Conservation (phyloP, 176 grass and related monocot species). For the Ensete glaucum region DNA sequence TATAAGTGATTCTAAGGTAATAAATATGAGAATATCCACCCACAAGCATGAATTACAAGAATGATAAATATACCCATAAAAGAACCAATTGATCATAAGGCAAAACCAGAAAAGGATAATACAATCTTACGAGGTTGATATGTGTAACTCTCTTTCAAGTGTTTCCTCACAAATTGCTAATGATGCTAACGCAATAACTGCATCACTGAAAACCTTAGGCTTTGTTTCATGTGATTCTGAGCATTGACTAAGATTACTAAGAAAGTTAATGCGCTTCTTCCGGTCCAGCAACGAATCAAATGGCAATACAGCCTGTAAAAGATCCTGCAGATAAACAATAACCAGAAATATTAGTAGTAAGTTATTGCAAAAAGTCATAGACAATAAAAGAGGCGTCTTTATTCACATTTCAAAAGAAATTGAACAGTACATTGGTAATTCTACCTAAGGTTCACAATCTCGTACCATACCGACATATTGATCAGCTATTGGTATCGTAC, state of each 20-base stretch:
- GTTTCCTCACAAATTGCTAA: constrained; percentile 93
- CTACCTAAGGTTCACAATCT: background rate
- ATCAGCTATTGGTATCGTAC: too few relatives aligned
- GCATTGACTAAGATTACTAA: constrained; percentile 70
- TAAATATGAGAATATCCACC: background rate
- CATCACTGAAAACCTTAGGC: constrained; percentile 57
- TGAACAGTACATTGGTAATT: background rate
- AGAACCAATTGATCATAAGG: background rate
- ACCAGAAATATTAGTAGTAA: background rate
- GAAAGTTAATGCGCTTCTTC: constrained; percentile 69
- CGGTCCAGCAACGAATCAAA: constrained; percentile 95
- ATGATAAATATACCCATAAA: background rate
- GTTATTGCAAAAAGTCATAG: background rate
- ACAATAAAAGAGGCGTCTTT: too few relatives aligned
- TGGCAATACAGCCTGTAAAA: constrained; percentile 84
- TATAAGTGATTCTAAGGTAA: background rate
- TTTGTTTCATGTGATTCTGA: constrained; percentile 48
- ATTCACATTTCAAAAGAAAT: background rate
- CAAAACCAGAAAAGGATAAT: constrained; percentile 1
- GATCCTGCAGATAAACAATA: constrained; percentile 46
- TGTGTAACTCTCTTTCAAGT: constrained; percentile 83
- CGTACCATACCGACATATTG: background rate
- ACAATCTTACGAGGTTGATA: constrained; percentile 85
- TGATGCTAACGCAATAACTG: constrained; percentile 70
- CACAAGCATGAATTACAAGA: background rate